Evolutionary conservation across 2,329 filamentous ascomycete genomes (phyloP).

Genomic region (Cercospora citrullina): DNA sequence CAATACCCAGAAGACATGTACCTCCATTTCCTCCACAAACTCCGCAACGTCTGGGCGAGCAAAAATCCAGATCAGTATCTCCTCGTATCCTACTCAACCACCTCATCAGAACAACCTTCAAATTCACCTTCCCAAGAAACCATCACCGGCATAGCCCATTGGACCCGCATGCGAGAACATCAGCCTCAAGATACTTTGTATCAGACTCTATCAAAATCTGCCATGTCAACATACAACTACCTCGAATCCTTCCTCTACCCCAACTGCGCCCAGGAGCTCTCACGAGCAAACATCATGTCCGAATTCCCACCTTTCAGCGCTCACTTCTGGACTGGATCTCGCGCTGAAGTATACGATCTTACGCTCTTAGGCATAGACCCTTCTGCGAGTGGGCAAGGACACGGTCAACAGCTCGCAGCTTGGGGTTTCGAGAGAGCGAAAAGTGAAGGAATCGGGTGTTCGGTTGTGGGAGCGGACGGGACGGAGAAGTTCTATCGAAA

Average conservation of each 20-base stretch:
- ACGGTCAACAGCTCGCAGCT: slow-evolving; percentile 31
- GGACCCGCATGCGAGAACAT: slow-evolving; percentile 25
- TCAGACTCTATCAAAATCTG: neutral
- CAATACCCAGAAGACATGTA: slow-evolving; percentile 33
- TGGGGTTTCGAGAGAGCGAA: slow-evolving; percentile 36
- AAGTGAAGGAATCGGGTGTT: slow-evolving; percentile 55
- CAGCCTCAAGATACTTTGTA: slow-evolving; percentile 1
- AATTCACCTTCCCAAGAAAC: neutral
- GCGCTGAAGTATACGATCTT: slow-evolving; percentile 34
- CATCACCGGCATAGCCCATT: slow-evolving; percentile 34
- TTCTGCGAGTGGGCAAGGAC: slow-evolving; percentile 26
- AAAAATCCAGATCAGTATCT: slow-evolving; percentile 18
- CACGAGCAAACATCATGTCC: slow-evolving; percentile 18
- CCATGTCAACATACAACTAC: slow-evolving; percentile 20
- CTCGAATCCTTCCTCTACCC: slow-evolving; percentile 28
- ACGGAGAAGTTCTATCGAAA: slow-evolving; percentile 34
- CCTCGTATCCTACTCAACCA: slow-evolving; percentile 25
- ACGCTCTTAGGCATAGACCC: slow-evolving; percentile 31
- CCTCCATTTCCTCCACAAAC: slow-evolving; percentile 30
- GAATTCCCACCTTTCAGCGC: slow-evolving; percentile 23
- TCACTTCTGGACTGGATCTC: slow-evolving; percentile 31
- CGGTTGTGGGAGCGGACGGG: slow-evolving; percentile 30
- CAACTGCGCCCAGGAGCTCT: slow-evolving; percentile 31
- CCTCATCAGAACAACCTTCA: neutral
- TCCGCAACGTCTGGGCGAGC: slow-evolving; percentile 23